These are phyloP conservation scores for Carex cristatella DNA, from an alignment of 176 grass and related monocot species.

Conservation along the genomic window DNA sequence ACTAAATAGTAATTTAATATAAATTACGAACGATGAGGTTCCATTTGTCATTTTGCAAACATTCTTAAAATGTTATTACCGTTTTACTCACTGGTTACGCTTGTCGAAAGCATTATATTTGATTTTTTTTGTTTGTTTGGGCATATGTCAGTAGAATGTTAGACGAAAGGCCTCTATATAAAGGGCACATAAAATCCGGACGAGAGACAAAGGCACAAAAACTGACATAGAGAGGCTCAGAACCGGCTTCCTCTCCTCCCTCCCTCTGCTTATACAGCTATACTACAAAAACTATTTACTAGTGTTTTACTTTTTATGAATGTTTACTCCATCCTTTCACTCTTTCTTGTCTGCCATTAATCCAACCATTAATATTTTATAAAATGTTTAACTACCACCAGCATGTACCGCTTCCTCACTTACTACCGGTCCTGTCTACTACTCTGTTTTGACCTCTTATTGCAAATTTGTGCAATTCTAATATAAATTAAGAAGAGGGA, in stretches of 20 bases:
- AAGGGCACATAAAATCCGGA: not conserved
- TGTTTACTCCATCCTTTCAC: not conserved
- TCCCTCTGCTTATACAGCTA: too few relatives aligned
- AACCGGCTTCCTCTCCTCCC: not conserved
- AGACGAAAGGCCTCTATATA: not conserved
- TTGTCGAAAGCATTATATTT: too few relatives aligned
- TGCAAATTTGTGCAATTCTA: not conserved
- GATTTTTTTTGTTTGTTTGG: not conserved
- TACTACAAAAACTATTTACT: not conserved
- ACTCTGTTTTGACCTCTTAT: not conserved
- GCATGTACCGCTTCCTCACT: not conserved
- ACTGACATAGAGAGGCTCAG: not conserved
- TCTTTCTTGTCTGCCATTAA: constrained; percentile 55
- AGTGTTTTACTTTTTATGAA: constrained; percentile 3
- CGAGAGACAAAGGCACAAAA: not conserved
- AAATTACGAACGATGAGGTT: too few relatives aligned
- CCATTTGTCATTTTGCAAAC: too few relatives aligned
- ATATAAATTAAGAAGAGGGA: too few relatives aligned
- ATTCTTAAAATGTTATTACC: too few relatives aligned
- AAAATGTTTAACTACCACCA: constrained; percentile 6
- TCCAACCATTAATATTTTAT: constrained; percentile 30
- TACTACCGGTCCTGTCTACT: not conserved
- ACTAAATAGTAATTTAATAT: too few relatives aligned
- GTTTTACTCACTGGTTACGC: too few relatives aligned
- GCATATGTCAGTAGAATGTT: not conserved